Conservation (phyloP, 106 monocot genomes). For the Dendrobium chrysotoxum region DNA sequence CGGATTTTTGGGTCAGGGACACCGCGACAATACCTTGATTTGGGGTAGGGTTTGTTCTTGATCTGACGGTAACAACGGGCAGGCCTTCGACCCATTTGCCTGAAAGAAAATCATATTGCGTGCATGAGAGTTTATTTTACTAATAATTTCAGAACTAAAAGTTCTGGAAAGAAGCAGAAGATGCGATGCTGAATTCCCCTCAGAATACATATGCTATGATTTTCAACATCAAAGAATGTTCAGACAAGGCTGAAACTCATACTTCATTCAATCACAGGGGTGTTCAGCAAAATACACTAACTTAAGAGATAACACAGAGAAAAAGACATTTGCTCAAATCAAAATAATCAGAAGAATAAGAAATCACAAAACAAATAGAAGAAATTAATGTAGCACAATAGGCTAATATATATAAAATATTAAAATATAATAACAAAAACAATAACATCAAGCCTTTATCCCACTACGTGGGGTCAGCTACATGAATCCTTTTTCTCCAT, state of each 20-base stretch:
- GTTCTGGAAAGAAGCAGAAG: neutral
- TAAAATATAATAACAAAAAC: too few species aligned
- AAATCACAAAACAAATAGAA: neutral
- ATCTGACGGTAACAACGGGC: constrained; percentile 27
- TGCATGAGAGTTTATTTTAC: neutral
- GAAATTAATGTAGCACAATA: too few species aligned
- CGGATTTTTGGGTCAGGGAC: constrained; percentile 52
- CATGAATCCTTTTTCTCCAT: too few species aligned
- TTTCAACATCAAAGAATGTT: neutral
- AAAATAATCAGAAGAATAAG: neutral
- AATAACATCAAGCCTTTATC: too few species aligned
- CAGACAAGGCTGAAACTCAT: constrained; percentile 3
- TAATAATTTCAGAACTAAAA: neutral
- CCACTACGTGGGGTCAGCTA: too few species aligned
- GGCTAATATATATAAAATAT: too few species aligned
- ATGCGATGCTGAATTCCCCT: neutral
- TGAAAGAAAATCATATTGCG: neutral
- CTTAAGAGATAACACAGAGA: neutral
- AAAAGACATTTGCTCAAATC: neutral
- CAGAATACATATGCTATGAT: neutral
- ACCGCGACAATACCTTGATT: constrained; percentile 50
- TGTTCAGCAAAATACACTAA: neutral
- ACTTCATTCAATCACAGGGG: neutral
- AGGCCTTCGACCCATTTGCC: constrained; percentile 10
- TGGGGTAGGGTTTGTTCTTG: constrained; percentile 28